phyloP scores from a whole-genome alignment of 1,284 basidiomycete species.

The Entoloma clypeatum region DNA sequence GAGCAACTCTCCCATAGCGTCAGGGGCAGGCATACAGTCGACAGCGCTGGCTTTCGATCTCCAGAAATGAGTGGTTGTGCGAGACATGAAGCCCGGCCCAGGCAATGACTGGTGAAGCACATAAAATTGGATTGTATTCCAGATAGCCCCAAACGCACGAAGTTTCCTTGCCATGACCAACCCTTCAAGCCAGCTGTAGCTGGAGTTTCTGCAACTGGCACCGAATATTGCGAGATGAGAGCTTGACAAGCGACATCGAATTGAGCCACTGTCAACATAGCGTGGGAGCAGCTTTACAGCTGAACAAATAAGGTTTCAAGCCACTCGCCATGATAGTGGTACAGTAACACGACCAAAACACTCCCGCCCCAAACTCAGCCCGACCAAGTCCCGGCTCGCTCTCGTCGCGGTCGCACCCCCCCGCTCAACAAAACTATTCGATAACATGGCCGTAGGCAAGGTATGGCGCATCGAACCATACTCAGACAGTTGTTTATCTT shows the following conservation, averaged over 20 bases:
- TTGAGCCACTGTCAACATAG: conserved; percentile 51
- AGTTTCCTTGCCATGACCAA: conserved; percentile 58
- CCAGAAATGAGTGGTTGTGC: conserved; percentile 25
- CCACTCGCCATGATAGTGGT: conserved; percentile 25
- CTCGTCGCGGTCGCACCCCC: conserved; percentile 39
- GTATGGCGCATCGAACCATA: conserved; percentile 33
- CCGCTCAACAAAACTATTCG: conserved; percentile 38
- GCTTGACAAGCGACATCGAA: conserved; percentile 61
- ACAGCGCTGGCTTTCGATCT: conserved; percentile 5
- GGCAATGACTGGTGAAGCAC: conserved; percentile 15
- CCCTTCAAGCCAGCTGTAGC: conserved; percentile 23
- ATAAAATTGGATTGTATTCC: conserved; percentile 2
- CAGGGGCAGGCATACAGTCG: conserved; percentile 7
- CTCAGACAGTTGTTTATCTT: background rate
- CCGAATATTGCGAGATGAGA: conserved; percentile 37
- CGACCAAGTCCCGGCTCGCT: conserved; percentile 48
- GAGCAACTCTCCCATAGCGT: conserved; percentile 21
- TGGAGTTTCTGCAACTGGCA: conserved; percentile 8
- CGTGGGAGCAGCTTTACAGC: conserved; percentile 43
- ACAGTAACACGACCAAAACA: conserved; percentile 38
- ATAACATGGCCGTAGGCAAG: conserved; percentile 90
- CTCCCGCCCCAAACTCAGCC: conserved; percentile 41
- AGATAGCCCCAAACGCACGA: conserved; percentile 27
- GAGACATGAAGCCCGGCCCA: conserved; percentile 30
- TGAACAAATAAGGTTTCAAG: conserved; percentile 46